Evolutionary conservation across 2,329 filamentous ascomycete genomes (phyloP).

Genomic region (Scopulariopsis brevicaulis): DNA sequence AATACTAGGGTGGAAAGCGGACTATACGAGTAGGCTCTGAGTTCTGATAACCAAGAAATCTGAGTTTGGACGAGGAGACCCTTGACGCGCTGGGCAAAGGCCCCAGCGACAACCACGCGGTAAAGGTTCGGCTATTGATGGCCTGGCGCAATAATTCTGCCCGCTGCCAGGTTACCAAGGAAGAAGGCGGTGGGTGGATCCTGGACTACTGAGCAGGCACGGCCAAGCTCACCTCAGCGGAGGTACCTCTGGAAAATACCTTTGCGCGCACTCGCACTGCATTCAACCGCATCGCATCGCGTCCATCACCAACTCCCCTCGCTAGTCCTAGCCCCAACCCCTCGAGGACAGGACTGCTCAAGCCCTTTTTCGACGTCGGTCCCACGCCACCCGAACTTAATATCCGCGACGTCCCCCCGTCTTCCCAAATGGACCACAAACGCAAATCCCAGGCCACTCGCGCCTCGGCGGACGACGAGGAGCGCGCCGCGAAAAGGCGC

Average conservation of each 20-base stretch:
- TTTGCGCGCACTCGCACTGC: background rate
- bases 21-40: background rate
- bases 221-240: background rate
- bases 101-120: background rate
- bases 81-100: background rate
- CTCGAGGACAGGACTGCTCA: background rate
- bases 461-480: constrained; percentile 31
- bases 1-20: background rate
- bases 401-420: background rate
- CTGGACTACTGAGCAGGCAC: background rate
- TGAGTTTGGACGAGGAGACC: background rate
- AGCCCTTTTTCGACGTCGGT: background rate
- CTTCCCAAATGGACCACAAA: constrained; percentile 39
- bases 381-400: background rate
- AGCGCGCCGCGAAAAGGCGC: constrained; percentile 44
- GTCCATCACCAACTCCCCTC: background rate
- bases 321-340: background rate
- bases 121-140: background rate
- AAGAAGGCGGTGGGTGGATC: background rate
- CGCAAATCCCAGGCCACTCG: constrained; percentile 37
- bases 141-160: background rate
- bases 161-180: background rate
- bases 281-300: background rate
- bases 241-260: background rate
- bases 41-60: background rate